Evolutionary conservation across 805 yeast genomes (phyloP), one percentile per base, ranked within the genome.

Genomic region (Hemisphaericaspora nanyangensis): DNA sequence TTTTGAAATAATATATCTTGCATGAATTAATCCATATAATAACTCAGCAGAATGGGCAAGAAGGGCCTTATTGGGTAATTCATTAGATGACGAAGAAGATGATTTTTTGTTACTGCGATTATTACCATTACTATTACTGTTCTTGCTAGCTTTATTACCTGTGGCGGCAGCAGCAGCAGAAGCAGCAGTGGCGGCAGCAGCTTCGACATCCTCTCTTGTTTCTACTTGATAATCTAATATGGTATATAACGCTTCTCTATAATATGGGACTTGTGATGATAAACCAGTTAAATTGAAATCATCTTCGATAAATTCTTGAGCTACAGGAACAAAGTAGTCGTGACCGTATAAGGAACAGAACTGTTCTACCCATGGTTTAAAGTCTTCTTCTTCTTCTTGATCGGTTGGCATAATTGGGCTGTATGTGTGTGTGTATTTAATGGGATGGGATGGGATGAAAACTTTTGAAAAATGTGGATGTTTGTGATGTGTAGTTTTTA

Each of bases 281-380:
- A 93, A 72, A 1, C 98, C 97, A 1, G 98, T 90, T 53, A 93
- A 72, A 58, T 93, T 93, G 72, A 93, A 93, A 50, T 93, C 98
- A 61, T 93, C 99, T 52, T 90, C 97, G 44, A 93, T 87, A 61
- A 89, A 93, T 35, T 88, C 96, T 34, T 85, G 88, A 1, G 89
- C 75, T 5, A 93, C 96, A 50, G 90, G 95, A 31, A 90, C 95
- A 60, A 89, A 89, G 59, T 82, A 91, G 56, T 93, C 95, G 58
- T 86, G 91, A 17, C 91, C 91, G 53, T 82, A 83, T 50, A 79
- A 68, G 34, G 83, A 75, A 56, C 95, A 85, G 60, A 82, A 87
- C 49, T 81, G 81, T 44, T 83, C 77, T 50, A 88, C 82, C 96
- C 95, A 89, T 32, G 88, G 80, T 42, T 80, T 84, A 54, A 72